These are phyloP conservation scores for Pseudodiploospora longispora DNA, from an alignment of 2,329 filamentous ascomycete species.

Conservation along the genomic window DNA sequence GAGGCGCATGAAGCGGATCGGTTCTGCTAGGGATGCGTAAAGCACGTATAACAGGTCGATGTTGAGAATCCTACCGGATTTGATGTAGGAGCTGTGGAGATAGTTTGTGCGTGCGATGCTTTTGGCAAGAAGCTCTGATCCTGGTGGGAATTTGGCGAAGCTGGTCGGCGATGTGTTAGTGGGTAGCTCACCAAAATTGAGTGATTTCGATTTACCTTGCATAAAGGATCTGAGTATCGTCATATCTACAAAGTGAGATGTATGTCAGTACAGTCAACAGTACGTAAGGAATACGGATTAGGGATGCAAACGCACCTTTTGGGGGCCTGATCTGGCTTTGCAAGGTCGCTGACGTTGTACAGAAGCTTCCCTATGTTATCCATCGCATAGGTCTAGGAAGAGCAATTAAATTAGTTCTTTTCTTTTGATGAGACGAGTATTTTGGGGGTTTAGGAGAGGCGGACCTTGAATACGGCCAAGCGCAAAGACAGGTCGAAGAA, in stretches of 20 bases:
- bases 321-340: slow-evolving; percentile 19
- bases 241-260: slow-evolving; percentile 24
- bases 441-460: too few relatives aligned
- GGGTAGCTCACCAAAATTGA: too few relatives aligned
- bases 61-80: slow-evolving; percentile 27
- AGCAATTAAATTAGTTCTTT: not conserved
- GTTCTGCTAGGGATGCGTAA: slow-evolving; percentile 57
- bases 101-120: slow-evolving; percentile 33
- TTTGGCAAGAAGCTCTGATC: slow-evolving; percentile 22
- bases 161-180: slow-evolving; percentile 9
- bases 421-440: too few relatives aligned
- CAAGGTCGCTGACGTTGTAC: slow-evolving; percentile 26
- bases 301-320: slow-evolving; percentile 23
- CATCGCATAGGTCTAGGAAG: slow-evolving; percentile 30
- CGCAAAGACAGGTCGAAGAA: slow-evolving; percentile 29
- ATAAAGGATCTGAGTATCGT: slow-evolving; percentile 32
- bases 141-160: slow-evolving; percentile 21
- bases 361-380: slow-evolving; percentile 30
- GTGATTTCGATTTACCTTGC: slow-evolving; percentile 18
- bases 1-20: slow-evolving; percentile 50
- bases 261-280: too few relatives aligned
- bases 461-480: slow-evolving; percentile 33
- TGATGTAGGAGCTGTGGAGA: slow-evolving; percentile 28
- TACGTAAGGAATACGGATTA: not conserved
- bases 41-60: slow-evolving; percentile 32